Conservation (phyloP, 306 rosid genomes). For the Trifolium pratense region DNA sequence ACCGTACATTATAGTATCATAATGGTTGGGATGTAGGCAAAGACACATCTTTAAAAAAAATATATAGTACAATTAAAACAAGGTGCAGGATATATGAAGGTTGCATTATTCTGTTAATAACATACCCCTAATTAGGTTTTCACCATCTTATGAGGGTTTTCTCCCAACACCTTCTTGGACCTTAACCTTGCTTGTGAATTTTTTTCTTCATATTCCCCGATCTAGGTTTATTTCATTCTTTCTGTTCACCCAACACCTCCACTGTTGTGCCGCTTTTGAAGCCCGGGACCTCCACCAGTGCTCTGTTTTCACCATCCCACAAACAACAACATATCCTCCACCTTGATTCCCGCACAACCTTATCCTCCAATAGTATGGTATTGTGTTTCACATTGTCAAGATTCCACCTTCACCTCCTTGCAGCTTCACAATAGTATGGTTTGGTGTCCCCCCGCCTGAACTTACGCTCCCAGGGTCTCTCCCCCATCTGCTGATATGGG, state of each 20-base stretch:
- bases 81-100: not conserved
- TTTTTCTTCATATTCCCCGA: no score
- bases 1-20: not conserved
- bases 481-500: not conserved
- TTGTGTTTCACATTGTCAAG: not conserved
- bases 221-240: no score
- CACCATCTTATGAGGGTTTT: not conserved
- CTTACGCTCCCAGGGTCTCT: not conserved
- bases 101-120: conserved; percentile 1
- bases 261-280: not conserved
- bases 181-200: no score
- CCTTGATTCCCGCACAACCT: not conserved
- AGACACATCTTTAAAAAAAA: not conserved
- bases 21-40: not conserved
- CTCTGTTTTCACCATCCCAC: not conserved
- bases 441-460: not conserved
- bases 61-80: not conserved
- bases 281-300: not conserved
- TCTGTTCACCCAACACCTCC: not conserved
- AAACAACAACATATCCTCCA: not conserved
- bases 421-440: not conserved
- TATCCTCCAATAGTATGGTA: not conserved
- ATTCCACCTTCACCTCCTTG: not conserved
- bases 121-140: not conserved
- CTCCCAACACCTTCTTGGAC: no score